Evolutionary conservation across 345 rosid species (phyloP).

Genomic region (Salix brachista): DNA sequence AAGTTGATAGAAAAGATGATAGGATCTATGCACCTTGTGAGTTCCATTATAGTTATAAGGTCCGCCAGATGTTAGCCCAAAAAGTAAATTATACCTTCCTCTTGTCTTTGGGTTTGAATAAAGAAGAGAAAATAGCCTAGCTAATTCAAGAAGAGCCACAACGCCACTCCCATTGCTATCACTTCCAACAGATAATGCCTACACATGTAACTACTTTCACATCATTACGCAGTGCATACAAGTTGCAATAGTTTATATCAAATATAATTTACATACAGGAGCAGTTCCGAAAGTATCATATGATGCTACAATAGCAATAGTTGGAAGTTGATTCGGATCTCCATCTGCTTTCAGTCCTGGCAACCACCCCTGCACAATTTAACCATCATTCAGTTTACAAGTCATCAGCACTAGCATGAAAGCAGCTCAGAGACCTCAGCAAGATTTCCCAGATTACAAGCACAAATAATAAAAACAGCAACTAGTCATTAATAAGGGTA

Average conservation of each 20-base stretch:
- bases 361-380: conserved; percentile 79
- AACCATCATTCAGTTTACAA: conserved; percentile 16
- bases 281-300: conserved; percentile 97
- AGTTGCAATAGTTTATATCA: not conserved
- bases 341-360: conserved; percentile 88
- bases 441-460: not conserved
- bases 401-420: conserved; percentile 8
- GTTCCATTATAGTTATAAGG: conserved; percentile 98
- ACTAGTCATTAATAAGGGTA: not conserved
- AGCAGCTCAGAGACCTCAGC: not conserved
- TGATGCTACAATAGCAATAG: conserved; percentile 91
- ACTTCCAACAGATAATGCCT: conserved; percentile 94
- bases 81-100: conserved; percentile 90
- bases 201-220: conserved; percentile 25
- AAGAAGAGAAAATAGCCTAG: conserved; percentile 86
- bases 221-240: not conserved
- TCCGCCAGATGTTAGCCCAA: conserved; percentile 93
- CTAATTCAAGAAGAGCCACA: conserved; percentile 91
- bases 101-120: conserved; percentile 93
- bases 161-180: conserved; percentile 97
- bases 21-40: conserved; percentile 59
- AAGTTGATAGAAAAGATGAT: conserved; percentile 1
- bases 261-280: conserved; percentile 57
- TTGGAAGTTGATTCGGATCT: conserved; percentile 81
- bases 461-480: not conserved